Evolutionary conservation across 352 stramenopile genomes (phyloP).

Genomic region (Thraustochytrium sp.): DNA sequence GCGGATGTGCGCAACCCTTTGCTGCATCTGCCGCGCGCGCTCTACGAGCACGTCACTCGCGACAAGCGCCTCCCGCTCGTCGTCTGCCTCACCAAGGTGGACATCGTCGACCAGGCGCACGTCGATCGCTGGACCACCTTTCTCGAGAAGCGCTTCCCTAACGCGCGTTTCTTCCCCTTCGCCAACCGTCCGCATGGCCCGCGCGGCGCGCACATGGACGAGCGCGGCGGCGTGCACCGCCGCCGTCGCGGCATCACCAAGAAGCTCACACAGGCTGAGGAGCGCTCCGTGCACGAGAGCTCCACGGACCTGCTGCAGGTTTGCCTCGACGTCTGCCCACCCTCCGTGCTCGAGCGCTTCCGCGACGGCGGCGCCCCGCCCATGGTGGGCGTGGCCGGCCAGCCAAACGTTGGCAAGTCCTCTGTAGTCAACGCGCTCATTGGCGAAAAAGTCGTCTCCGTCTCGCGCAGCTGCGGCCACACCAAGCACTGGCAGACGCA

Average conservation of each 20-base stretch:
- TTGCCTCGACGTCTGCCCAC: not conserved
- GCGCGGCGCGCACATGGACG: not conserved
- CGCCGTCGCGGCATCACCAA: not conserved
- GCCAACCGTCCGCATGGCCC: not conserved
- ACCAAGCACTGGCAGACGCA: constrained; percentile 99
- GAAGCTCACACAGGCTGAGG: constrained; percentile 11
- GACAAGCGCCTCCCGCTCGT: constrained; percentile 70
- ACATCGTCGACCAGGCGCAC: constrained; percentile 80
- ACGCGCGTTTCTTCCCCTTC: not conserved
- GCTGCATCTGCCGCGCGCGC: constrained; percentile 20
- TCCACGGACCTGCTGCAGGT: not conserved
- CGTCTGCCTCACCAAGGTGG: constrained; percentile 97
- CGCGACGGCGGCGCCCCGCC: not conserved
- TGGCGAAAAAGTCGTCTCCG: constrained; percentile 87
- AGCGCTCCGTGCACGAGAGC: not conserved
- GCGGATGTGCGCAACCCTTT: constrained; percentile 49
- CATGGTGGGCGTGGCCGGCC: constrained; percentile 70
- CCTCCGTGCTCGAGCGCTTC: not conserved
- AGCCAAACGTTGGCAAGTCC: constrained; percentile 99
- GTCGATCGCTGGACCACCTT: not conserved
- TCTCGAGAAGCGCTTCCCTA: not conserved
- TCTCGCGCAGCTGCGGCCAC: constrained; percentile 94
- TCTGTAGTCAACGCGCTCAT: constrained; percentile 98
- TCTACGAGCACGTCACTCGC: constrained; percentile 34
- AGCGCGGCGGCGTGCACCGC: not conserved